Percentiles rank a stretch among this genome's conserved stretches.
These are phyloP conservation scores for Lodderomyces jiufengensis DNA, from an alignment of 1,139 yeast species.

Conservation along the genomic window DNA sequence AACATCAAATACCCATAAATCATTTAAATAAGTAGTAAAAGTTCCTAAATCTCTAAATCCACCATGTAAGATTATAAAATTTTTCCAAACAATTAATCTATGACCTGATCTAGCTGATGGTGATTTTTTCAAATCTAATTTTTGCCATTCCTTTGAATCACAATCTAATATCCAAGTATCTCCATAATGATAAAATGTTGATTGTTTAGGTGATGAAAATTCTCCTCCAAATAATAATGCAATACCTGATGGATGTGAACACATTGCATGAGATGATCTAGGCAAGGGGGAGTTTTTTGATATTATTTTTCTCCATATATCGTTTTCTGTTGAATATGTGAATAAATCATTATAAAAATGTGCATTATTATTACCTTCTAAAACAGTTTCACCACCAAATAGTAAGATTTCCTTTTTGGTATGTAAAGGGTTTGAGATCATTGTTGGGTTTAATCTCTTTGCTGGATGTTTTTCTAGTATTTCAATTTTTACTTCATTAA, in stretches of 20 bases:
- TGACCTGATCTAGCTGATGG: conserved; percentile 94
- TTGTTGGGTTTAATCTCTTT: conserved; percentile 66
- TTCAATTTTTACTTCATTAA: conserved; percentile 66
- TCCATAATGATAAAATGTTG: conserved; percentile 93
- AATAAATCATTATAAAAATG: conserved; percentile 79
- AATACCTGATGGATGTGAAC: conserved; percentile 88
- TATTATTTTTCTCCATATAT: conserved; percentile 73
- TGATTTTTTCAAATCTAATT: conserved; percentile 63
- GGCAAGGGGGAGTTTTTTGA: conserved; percentile 91
- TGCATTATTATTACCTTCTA: conserved; percentile 51
- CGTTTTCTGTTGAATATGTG: conserved; percentile 71
- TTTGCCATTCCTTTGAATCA: conserved; percentile 83
- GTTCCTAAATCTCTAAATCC: conserved; percentile 91
- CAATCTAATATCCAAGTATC: conserved; percentile 94
- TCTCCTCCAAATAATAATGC: conserved; percentile 92
- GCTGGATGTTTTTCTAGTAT: conserved; percentile 52
- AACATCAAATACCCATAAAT: conserved; percentile 90
- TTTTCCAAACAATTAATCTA: conserved; percentile 87
- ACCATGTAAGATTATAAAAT: conserved; percentile 78
- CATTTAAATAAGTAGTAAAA: conserved; percentile 78
- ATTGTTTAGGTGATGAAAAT: conserved; percentile 93
- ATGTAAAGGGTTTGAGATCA: conserved; percentile 74
- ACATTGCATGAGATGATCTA: conserved; percentile 90
- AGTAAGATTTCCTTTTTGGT: conserved; percentile 73
- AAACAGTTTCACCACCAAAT: conserved; percentile 79